Conservation (phyloP, 331 rosid species). For the Quercus lobata region DNA sequence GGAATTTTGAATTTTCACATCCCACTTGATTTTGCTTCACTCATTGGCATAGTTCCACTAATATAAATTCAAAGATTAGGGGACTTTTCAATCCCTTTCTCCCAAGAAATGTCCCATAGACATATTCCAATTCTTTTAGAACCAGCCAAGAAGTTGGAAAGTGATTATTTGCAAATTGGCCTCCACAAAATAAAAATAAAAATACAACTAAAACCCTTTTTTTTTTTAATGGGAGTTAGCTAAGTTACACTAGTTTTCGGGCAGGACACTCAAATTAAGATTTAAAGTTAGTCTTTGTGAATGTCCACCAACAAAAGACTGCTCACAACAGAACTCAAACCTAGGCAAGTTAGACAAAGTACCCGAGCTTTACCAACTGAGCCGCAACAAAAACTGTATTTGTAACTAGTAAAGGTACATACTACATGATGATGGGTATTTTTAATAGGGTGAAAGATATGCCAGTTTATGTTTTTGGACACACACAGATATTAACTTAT, state of each 20-base stretch:
- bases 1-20: neutral
- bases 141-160: neutral
- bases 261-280: too few relatives aligned
- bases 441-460: neutral
- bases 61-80: neutral
- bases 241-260: too few relatives aligned
- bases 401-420: too few relatives aligned
- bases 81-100: neutral
- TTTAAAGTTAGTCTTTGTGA: too few relatives aligned
- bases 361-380: too few relatives aligned
- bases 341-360: accelerated
- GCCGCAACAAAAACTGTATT: too few relatives aligned
- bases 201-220: too few relatives aligned
- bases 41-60: neutral
- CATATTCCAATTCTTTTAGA: neutral
- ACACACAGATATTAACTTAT: neutral
- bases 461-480: neutral
- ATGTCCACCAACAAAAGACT: too few relatives aligned
- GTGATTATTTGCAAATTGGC: neutral
- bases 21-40: neutral
- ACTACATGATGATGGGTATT: too few relatives aligned
- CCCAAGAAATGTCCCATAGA: neutral
- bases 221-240: too few relatives aligned
- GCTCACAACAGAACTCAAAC: accelerated
- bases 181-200: too few relatives aligned